phyloP scores from a whole-genome alignment of 345 rosid species.

The Camelina sativa region DNA sequence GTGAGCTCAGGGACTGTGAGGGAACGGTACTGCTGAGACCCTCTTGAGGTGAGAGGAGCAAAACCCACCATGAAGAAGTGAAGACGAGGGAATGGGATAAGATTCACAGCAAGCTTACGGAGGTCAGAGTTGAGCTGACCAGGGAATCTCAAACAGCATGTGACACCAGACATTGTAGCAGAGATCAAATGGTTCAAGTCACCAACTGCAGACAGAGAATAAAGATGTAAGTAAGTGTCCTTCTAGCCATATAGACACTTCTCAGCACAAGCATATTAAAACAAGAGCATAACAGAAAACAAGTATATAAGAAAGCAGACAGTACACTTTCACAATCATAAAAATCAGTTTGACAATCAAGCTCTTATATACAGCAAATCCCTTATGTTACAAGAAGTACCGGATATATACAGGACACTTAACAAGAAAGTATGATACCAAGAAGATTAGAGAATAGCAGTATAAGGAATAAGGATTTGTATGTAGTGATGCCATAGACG shows the following conservation, averaged over 20 bases:
- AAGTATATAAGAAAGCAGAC: background rate
- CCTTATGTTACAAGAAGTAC: background rate
- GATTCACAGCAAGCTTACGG: slow-evolving; percentile 76
- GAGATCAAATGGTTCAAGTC: slow-evolving; percentile 86
- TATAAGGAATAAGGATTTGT: background rate
- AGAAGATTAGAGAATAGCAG: background rate
- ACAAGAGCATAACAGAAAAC: background rate
- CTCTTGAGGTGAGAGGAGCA: slow-evolving; percentile 76
- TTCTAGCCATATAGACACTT: background rate
- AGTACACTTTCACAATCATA: slow-evolving; percentile 8
- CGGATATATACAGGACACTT: background rate
- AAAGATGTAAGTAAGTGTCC: background rate
- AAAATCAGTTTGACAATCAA: background rate
- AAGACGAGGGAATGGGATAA: slow-evolving; percentile 79
- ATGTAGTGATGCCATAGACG: background rate
- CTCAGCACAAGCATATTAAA: background rate
- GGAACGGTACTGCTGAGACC: slow-evolving; percentile 83
- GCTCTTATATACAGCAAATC: background rate
- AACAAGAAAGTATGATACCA: background rate
- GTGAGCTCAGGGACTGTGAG: slow-evolving; percentile 83
- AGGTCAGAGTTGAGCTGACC: slow-evolving; percentile 88
- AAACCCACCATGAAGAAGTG: slow-evolving; percentile 93
- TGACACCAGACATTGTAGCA: slow-evolving; percentile 84
- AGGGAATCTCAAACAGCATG: slow-evolving; percentile 88
- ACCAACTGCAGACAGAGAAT: slow-evolving; percentile 54